These are phyloP conservation scores for Neoarthrinium moseri DNA, from an alignment of 2,329 filamentous ascomycete species.

Conservation along the genomic window DNA sequence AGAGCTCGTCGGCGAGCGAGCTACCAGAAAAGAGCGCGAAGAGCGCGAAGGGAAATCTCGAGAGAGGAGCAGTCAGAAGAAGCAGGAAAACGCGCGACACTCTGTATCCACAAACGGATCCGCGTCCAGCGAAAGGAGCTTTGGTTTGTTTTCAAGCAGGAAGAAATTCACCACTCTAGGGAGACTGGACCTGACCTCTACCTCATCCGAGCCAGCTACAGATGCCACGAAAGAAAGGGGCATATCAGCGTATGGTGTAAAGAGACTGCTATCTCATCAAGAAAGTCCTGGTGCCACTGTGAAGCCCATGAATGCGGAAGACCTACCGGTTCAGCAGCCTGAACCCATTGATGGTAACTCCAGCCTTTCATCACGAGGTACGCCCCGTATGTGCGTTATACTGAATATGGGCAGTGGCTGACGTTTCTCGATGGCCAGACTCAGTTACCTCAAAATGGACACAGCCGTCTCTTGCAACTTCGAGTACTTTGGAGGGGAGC, in stretches of 20 bases:
- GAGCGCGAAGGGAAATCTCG: constrained; percentile 35
- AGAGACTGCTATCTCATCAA: constrained; percentile 19
- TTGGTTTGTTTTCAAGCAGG: constrained; percentile 42
- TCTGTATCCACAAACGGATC: constrained; percentile 45
- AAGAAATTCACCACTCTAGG: constrained; percentile 28
- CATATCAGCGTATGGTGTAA: constrained; percentile 22
- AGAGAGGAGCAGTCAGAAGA: constrained; percentile 26
- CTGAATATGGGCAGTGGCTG: background rate
- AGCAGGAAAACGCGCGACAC: constrained; percentile 24
- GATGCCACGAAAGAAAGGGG: constrained; percentile 15
- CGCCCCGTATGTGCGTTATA: constrained; percentile 1
- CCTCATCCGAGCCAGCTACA: constrained; percentile 2
- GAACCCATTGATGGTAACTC: constrained; percentile 19
- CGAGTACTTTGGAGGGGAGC: constrained; percentile 30
- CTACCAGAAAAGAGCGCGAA: constrained; percentile 46
- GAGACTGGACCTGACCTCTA: constrained; percentile 12
- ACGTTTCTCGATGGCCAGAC: constrained; percentile 27
- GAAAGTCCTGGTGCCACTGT: constrained; percentile 18
- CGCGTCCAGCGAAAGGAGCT: constrained; percentile 36
- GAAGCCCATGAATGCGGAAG: constrained; percentile 15
- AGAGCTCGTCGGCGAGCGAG: constrained; percentile 52
- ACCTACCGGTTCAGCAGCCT: constrained; percentile 15
- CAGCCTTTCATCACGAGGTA: constrained; percentile 35
- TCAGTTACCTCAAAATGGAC: constrained; percentile 47
- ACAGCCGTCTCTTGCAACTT: constrained; percentile 29